A percentile compares a stretch with the other conserved stretches of the same genome.
Conservation (phyloP, 257 asterid genomes). For the Nicotiana obtusifolia region DNA sequence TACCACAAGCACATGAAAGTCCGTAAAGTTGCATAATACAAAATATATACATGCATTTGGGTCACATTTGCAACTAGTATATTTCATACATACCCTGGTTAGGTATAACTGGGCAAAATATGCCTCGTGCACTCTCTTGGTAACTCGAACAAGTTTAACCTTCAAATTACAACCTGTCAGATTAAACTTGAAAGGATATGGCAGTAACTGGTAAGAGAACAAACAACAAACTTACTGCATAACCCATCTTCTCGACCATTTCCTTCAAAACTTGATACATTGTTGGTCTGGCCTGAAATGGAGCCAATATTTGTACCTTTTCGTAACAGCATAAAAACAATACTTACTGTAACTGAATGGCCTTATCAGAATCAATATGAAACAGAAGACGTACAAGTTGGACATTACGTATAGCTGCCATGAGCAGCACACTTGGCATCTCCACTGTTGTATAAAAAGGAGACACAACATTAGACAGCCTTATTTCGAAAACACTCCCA, state of each 20-base stretch:
- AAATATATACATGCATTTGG: background rate
- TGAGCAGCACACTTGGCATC: constrained; percentile 89
- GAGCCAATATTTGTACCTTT: constrained; percentile 9
- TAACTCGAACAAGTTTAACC: constrained; percentile 90
- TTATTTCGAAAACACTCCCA: background rate
- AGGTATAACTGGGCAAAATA: constrained; percentile 82
- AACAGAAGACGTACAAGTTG: constrained; percentile 57
- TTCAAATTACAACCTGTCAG: constrained; percentile 20
- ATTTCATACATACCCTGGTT: constrained; percentile 43
- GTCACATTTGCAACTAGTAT: background rate
- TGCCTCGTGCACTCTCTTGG: constrained; percentile 92
- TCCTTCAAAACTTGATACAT: constrained; percentile 70
- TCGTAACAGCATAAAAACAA: background rate
- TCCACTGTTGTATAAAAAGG: constrained; percentile 57
- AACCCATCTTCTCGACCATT: constrained; percentile 83
- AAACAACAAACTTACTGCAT: constrained; percentile 38
- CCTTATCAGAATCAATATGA: background rate
- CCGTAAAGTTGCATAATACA: background rate
- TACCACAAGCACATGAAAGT: constrained; percentile 19
- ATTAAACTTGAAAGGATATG: background rate
- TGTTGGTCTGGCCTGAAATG: constrained; percentile 68
- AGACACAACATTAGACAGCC: background rate
- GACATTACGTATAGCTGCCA: constrained; percentile 94
- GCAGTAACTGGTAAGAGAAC: background rate
- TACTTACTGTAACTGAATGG: background rate